phyloP scores from a whole-genome alignment of 257 asterid species.

The Thymus mandschuricus region DNA sequence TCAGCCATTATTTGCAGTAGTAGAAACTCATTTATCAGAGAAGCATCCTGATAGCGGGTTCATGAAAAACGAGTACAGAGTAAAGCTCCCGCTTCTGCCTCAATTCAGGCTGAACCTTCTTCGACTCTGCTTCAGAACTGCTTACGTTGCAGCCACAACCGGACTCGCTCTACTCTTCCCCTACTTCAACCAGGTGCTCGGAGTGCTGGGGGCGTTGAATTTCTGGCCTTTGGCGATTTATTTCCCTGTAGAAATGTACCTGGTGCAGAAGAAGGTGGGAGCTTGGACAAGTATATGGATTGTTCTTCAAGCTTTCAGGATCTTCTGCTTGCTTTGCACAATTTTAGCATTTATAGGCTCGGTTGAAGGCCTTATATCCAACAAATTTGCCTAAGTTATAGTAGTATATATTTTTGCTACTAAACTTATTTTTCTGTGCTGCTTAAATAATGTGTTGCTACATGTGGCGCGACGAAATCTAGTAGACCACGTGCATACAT shows the following conservation, averaged over 20 bases:
- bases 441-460: background rate
- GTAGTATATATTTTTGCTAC: background rate
- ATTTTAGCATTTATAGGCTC: slow-evolving; percentile 63
- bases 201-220: slow-evolving; percentile 63
- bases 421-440: background rate
- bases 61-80: slow-evolving; percentile 40
- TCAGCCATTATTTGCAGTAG: slow-evolving; percentile 67
- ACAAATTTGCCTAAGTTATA: slow-evolving; percentile 31
- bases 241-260: slow-evolving; percentile 73
- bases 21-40: slow-evolving; percentile 43
- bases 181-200: slow-evolving; percentile 70
- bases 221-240: slow-evolving; percentile 73
- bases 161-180: slow-evolving; percentile 57
- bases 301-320: slow-evolving; percentile 55
- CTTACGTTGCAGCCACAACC: slow-evolving; percentile 61
- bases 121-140: slow-evolving; percentile 65
- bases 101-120: slow-evolving; percentile 52
- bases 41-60: slow-evolving; percentile 44
- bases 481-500: too few relatives aligned
- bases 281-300: slow-evolving; percentile 62
- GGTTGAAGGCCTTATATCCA: slow-evolving; percentile 54
- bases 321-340: slow-evolving; percentile 49
- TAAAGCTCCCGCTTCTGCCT: slow-evolving; percentile 54
- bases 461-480: background rate
- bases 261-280: slow-evolving; percentile 55